Evolutionary conservation across 495 filamentous ascomycete species (phyloP), one percentile per base, ranked within the genome.

Genomic region (Tuber magnatum): DNA sequence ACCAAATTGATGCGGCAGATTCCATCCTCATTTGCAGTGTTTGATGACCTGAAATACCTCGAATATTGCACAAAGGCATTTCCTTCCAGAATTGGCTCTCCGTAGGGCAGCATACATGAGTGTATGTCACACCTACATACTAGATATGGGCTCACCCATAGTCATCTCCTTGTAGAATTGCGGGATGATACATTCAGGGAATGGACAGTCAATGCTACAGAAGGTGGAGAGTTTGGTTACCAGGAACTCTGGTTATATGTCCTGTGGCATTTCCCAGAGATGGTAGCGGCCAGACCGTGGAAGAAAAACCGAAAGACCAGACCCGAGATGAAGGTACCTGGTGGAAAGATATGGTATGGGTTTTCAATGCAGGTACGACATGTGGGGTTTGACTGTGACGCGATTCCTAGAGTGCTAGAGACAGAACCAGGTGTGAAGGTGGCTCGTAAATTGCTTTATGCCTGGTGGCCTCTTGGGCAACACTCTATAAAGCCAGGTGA

Each of bases 251-350:
- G 75, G 71, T 65, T 73, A 44, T 76, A 76, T 28, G 22, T 68
- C 18, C 73, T 76, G 71, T 35, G 71, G 6, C 75, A 76, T 65
- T 76, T 71, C 46, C 71, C 75, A 4, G 42, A 70, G 42, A 70
- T 76, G 43, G 75, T 76, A 1, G 69, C 44, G 1, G 38, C 22
- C 2, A 14, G 65, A n/a, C 43, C 35, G 44, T 42, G n/a, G 1
- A 76, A 76, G 70, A 68, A 76, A 69, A 46, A 71, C 3, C 71
- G 71, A 22, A 44, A 44, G 65, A 9, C 75, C 0, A 74, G 74
- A 40, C 75, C 71, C 20, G 24, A 35, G 8, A 2, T 73, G 0
- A 70, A 32, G 42, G 71, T 73, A 61, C 14, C 41, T 20, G 43
- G 65, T 35, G 32, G 9, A 16, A 28, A 41, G 1, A 42, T 6